Evolutionary conservation across 139 green algal genomes (phyloP), one percentile per base, ranked within the genome.

Genomic region (Tetraselmis striata): DNA sequence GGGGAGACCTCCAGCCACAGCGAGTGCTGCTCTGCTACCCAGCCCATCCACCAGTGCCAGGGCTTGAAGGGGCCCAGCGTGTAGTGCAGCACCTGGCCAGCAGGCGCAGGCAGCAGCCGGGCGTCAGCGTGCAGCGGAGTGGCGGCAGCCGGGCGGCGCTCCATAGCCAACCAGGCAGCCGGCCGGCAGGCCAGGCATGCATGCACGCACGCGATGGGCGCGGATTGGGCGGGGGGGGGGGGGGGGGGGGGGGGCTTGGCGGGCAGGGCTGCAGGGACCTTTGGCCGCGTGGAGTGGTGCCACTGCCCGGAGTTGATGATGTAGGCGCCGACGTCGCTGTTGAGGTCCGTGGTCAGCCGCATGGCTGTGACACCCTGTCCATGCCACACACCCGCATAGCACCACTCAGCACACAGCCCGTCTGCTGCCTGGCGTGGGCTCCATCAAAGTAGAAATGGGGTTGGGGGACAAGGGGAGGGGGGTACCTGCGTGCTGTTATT

Each of bases 11-110:
- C 18, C 11, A 67, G 45, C 45, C 45, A 67, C 23, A 24, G 26
- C 25, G 25, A 32, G 59, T 84, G 59, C 28, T 91, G 83, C 1
- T 77, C n/a, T 45, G 93, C 82, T 32, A 96, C 77, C 88, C 89
- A 96, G 28, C 32, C 75, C 26, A 81, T 86, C 88, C 89, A 96
- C 90, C 90, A 96, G 18, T 91, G 67, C 92, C 92, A 96, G 24
- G 92, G 92, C 84, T 96, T 96, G 83, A 96, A 90, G 25, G 86
- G 81, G 1, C 83, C 93, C 24, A 96, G 87, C n/a, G 92, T 96
- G 81, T 86, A 96, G 82, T 96, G 92, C 30, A 96, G 83, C 23
- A 94, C 82, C 23, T 84, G 81, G 18, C n/a, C n/a, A n/a, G n/a
- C n/a, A n/a, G n/a, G 74, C 28, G 81, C 31, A 0, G 90, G 82